Base-by-base conservation (phyloP, 129 eudicot species). In the Dittrichia graveolens region DNA sequence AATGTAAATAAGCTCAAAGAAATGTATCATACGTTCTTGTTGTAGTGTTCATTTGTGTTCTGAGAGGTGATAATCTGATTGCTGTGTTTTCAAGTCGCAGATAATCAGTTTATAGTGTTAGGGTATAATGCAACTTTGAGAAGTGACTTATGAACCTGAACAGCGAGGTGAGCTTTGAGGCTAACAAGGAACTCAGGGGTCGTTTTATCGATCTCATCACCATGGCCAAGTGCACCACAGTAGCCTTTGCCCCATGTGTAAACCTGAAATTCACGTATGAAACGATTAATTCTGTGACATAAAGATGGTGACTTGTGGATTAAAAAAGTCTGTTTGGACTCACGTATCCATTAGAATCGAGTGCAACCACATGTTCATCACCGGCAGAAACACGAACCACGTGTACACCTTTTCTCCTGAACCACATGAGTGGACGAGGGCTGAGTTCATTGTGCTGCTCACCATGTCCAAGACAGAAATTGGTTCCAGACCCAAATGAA, bases 221-320 rank as follows among this genome's bases (percentile, higher is more conserved):
- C 98, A 75, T 90, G 97, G 16, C 98, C 98, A 54, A 94, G 78
- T 58, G 98, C 97, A 72, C 98, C 98, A 84, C 98, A 94, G 19
- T 94, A 94, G 50, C 99, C 97, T 83, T 94, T 94, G 11, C 99
- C 99, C 99, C 99, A 94, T 37, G 99, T 90, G 78, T 90, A 84
- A 12, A 94, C 99, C 99, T 94, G 75, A 14, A 19, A 68, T 34
- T 52, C 16, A 65, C 7, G 11, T 14, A n/a, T 0, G 4, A 34
- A 54, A 61, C 16, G 0, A 2, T 50, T 61, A 48, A 38, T 8
- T 50, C 41, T 3, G 3, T 62, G 63, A 35, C 39, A 2, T 16
- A 47, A 47, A 66, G 18, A 75, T 7, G 11, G 44, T 0, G 19
- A 74, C 11, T 39, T 31, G 70, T 11, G 31, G 15, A 55, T 24